Percentiles rank a stretch among this genome's conserved stretches.
These are phyloP conservation scores for Tetracladium setigerum DNA, from an alignment of 495 filamentous ascomycete genomes.

Conservation along the genomic window DNA sequence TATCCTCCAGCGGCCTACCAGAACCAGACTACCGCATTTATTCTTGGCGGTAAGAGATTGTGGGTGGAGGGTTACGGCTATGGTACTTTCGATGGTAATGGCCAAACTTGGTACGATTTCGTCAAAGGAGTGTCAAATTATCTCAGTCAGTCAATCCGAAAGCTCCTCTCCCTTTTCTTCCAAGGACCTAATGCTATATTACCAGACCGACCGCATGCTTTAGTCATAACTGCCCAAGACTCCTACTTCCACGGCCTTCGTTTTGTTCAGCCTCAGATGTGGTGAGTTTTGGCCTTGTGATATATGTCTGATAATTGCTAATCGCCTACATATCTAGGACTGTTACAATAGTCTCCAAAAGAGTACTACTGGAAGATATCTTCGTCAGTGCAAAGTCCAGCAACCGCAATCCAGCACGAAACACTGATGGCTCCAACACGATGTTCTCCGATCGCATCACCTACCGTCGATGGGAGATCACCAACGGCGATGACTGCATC, in stretches of 20 bases:
- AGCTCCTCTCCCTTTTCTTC: no score
- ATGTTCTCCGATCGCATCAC: constrained; percentile 26
- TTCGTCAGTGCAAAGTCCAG: constrained; percentile 33
- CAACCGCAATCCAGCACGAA: no score
- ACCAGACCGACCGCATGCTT: no score
- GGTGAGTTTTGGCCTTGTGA: no score
- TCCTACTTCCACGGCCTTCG: constrained; percentile 24
- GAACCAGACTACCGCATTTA: constrained; percentile 39
- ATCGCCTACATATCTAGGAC: no score
- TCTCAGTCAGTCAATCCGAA: no score
- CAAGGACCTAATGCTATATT: no score
- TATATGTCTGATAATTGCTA: no score
- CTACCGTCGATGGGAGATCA: constrained; percentile 26
- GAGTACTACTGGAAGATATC: constrained; percentile 32
- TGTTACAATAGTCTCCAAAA: constrained; percentile 20
- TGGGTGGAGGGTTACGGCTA: constrained; percentile 28
- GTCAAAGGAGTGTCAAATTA: constrained; percentile 32
- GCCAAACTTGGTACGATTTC: constrained; percentile 38
- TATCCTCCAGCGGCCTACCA: no score
- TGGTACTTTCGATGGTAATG: constrained; percentile 40
- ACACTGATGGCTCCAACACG: constrained; percentile 35
- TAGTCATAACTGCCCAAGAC: constrained; percentile 30
- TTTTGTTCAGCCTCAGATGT: constrained; percentile 39
- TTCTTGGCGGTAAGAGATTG: constrained; percentile 36
- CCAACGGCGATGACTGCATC: constrained; percentile 32